These are phyloP conservation scores for Tetrapyrgos nigripes DNA, from an alignment of 1,284 basidiomycete species.

Conservation along the genomic window DNA sequence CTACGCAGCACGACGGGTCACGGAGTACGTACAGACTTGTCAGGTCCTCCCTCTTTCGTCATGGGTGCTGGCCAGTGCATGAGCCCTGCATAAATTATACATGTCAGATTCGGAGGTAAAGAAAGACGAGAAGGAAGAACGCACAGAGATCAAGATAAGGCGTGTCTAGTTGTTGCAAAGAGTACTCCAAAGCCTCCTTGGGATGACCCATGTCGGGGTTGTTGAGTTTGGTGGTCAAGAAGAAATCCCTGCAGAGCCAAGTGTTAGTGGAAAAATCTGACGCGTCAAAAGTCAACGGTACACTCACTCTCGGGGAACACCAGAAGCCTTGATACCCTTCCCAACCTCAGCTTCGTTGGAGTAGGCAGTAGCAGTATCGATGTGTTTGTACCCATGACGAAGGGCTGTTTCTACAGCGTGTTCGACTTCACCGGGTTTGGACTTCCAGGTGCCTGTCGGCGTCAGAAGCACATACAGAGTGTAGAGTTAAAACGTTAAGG, in stretches of 20 bases:
- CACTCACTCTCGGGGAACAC: conserved; percentile 72
- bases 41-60: conserved; percentile 54
- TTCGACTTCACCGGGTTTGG: conserved; percentile 65
- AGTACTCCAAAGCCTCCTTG: conserved; percentile 71
- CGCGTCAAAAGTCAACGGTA: too few species aligned
- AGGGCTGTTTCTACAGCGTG: conserved; percentile 77
- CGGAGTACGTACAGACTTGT: conserved; percentile 42
- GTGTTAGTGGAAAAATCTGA: too few species aligned
- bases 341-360: conserved; percentile 78
- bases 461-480: not conserved
- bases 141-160: conserved; percentile 81
- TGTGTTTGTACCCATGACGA: conserved; percentile 75
- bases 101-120: too few species aligned
- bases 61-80: conserved; percentile 84
- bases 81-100: conserved; percentile 60
- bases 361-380: conserved; percentile 67
- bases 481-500: not conserved
- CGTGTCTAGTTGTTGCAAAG: conserved; percentile 72
- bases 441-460: conserved; percentile 77
- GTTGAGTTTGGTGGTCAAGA: conserved; percentile 81
- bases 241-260: too few species aligned
- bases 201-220: conserved; percentile 73
- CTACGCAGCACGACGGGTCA: too few species aligned
- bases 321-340: conserved; percentile 75
- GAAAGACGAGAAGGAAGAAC: conserved; percentile 28